Evolutionary conservation across 2,329 filamentous ascomycete species (phyloP).

Genomic region (Elsinoe perseae): DNA sequence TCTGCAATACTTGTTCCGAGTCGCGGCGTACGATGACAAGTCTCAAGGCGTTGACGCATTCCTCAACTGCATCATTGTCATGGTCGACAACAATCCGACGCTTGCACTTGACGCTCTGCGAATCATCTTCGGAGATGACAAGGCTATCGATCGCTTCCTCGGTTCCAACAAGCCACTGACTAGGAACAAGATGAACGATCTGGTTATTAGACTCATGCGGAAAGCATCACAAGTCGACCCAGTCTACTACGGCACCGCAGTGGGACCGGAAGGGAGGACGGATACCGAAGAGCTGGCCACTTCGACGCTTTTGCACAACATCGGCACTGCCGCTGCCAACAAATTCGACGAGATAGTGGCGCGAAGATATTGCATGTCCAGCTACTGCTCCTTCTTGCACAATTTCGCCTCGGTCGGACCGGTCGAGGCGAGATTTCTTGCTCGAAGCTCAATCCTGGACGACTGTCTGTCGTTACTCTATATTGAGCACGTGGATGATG

Average conservation of each 20-base stretch:
- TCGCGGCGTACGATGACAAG: neutral
- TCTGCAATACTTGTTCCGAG: neutral
- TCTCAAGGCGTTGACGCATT: neutral
- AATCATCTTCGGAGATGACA: neutral
- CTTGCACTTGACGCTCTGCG: neutral
- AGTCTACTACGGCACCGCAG: slow-evolving; percentile 3
- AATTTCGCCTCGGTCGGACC: neutral
- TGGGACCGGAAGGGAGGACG: no score
- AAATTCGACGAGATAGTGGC: neutral
- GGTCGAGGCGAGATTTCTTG: neutral
- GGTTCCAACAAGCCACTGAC: neutral
- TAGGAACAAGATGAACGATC: neutral
- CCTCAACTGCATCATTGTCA: neutral
- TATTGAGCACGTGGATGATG: neutral
- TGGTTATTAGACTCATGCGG: neutral
- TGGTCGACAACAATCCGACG: neutral
- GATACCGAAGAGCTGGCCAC: neutral
- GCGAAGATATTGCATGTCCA: neutral
- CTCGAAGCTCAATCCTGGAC: neutral
- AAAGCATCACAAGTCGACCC: neutral
- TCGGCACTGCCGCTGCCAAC: neutral
- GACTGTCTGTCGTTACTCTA: neutral
- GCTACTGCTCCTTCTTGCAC: neutral
- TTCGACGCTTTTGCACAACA: neutral
- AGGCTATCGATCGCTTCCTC: neutral